phyloP scores from a whole-genome alignment of 139 green algal genomes.

The Chlorella sorokiniana region DNA sequence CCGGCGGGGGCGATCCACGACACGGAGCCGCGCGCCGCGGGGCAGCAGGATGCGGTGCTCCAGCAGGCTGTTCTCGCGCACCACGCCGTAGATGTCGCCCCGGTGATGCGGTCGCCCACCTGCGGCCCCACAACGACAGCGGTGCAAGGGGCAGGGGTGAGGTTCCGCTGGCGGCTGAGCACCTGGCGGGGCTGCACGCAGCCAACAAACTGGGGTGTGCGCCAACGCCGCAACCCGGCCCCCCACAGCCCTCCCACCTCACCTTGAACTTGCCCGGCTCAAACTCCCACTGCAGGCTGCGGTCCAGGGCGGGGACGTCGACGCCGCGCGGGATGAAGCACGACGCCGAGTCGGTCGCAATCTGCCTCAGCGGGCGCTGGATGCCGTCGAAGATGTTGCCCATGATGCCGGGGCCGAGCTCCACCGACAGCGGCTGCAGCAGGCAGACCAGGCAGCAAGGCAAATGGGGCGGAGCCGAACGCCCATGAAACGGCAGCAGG shows the following conservation, averaged over 20 bases:
- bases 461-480: too few species aligned
- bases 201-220: too few species aligned
- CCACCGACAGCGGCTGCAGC: constrained; percentile 92
- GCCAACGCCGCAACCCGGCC: too few species aligned
- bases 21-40: constrained; percentile 83
- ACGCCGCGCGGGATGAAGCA: constrained; percentile 98
- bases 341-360: constrained; percentile 78
- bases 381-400: constrained; percentile 99
- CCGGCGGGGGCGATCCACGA: constrained; percentile 91
- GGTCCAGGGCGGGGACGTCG: constrained; percentile 90
- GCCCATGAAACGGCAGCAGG: too few species aligned
- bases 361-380: constrained; percentile 95
- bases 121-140: constrained; percentile 35
- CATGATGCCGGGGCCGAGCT: constrained; percentile 96
- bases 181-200: background rate
- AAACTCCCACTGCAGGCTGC: constrained; percentile 90
- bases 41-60: constrained; percentile 94
- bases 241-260: background rate
- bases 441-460: background rate
- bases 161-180: background rate
- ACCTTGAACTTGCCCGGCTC: constrained; percentile 87
- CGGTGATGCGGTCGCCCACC: constrained; percentile 92
- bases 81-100: constrained; percentile 95
- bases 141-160: background rate
- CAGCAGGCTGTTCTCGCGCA: constrained; percentile 96